These are phyloP conservation scores for Yamadazyma atlantica DNA, from an alignment of 1,139 yeast genomes.

Conservation along the genomic window DNA sequence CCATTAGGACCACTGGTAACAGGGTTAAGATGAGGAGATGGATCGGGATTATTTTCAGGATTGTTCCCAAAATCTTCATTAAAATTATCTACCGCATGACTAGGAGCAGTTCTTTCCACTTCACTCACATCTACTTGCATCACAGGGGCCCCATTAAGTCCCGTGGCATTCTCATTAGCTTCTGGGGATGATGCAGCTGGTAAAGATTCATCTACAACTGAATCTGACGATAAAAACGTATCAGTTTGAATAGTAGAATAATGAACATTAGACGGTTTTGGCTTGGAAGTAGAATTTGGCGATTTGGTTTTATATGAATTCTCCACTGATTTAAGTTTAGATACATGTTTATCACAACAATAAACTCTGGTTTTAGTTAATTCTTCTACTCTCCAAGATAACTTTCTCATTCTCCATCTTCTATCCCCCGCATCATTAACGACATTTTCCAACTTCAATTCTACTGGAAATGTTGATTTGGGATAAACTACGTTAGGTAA, in stretches of 20 bases:
- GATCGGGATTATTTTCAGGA: slow-evolving; percentile 1
- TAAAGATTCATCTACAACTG: slow-evolving; percentile 7
- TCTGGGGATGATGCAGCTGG: slow-evolving; percentile 6
- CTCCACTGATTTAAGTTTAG: slow-evolving; percentile 48
- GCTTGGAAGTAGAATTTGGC: slow-evolving; percentile 8
- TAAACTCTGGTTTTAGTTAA: slow-evolving; percentile 58
- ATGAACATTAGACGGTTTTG: slow-evolving; percentile 26
- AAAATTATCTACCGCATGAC: slow-evolving; percentile 26
- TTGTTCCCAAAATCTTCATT: slow-evolving; percentile 28
- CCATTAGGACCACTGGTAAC: not conserved
- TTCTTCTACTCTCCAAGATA: slow-evolving; percentile 91
- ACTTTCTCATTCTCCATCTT: slow-evolving; percentile 91
- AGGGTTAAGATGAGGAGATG: slow-evolving; percentile 1
- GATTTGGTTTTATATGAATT: slow-evolving; percentile 35
- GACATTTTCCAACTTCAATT: slow-evolving; percentile 78
- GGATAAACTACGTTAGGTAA: slow-evolving; percentile 90
- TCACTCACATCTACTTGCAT: slow-evolving; percentile 14
- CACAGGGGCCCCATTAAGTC: slow-evolving; percentile 14
- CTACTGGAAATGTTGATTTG: slow-evolving; percentile 79
- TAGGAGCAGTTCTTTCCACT: slow-evolving; percentile 23
- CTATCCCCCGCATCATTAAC: slow-evolving; percentile 50
- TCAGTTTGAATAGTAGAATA: slow-evolving; percentile 42
- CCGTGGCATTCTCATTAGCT: slow-evolving; percentile 7
- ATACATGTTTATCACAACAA: slow-evolving; percentile 56
- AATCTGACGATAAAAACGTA: slow-evolving; percentile 18